phyloP scores from a whole-genome alignment of 2,329 filamentous ascomycete genomes.

The Cercospora zeina region DNA sequence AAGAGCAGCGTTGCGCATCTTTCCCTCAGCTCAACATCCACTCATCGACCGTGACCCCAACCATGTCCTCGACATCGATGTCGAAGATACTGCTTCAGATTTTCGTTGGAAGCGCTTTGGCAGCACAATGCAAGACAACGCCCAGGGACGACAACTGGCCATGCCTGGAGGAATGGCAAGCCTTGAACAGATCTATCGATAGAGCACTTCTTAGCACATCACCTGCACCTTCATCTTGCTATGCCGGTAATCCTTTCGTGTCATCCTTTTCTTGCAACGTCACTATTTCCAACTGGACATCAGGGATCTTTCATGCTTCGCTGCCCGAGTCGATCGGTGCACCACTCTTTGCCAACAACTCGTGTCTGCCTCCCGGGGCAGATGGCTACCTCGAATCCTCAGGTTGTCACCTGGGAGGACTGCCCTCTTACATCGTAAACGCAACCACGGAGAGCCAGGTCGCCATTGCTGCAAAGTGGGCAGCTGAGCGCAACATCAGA shows the following conservation, averaged over 20 bases:
- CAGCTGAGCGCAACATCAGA: constrained; percentile 20
- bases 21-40: neutral
- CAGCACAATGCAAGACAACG: constrained; percentile 22
- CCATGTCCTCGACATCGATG: neutral
- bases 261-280: constrained; percentile 34
- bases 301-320: constrained; percentile 36
- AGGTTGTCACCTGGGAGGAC: constrained; percentile 38
- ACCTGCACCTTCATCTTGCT: constrained; percentile 41
- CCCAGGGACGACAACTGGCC: constrained; percentile 23
- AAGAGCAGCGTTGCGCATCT: neutral
- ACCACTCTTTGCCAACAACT: constrained; percentile 40
- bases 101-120: neutral
- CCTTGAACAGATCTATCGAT: constrained; percentile 21
- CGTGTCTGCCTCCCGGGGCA: constrained; percentile 37
- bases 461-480: constrained; percentile 37
- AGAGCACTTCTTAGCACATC: constrained; percentile 33
- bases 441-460: constrained; percentile 38
- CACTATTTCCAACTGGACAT: constrained; percentile 37
- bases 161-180: constrained; percentile 13
- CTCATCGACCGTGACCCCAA: neutral
- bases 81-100: neutral
- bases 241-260: constrained; percentile 34
- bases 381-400: constrained; percentile 32
- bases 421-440: constrained; percentile 41
- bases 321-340: constrained; percentile 40